Base-by-base conservation (phyloP, 805 yeast species). In the Ogataea wickerhamii region DNA sequence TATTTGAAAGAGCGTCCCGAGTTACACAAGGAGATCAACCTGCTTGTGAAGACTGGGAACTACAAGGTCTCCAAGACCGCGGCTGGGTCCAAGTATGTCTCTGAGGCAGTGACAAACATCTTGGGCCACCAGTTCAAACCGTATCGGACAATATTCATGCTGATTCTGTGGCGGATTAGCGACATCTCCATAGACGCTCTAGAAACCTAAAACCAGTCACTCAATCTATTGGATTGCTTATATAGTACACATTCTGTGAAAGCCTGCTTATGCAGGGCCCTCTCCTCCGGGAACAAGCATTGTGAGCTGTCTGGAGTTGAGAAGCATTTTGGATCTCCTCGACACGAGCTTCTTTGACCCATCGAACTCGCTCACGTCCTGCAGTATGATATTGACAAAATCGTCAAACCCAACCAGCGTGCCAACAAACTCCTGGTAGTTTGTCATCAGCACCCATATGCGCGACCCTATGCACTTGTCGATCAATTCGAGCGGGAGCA, bases 341-440 rank as follows among this genome's bases (percentile, higher is more conserved):
- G 66, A 70, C 28, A 68, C 63, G 4, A 72, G 73, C 24, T 69
- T 70, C 18, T 41, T 42, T 28, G 60, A 65, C 36, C 70, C 75
- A 4, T 55, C 55, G 32, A 61, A 67, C 52, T 86, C 95, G 6
- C 73, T 72, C 25, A 83, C 97, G 51, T 89, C 81, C 51, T 84
- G 85, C 36, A 93, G 70, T 8, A 93, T 95, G 62, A 89, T 79
- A 57, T 87, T 93, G 43, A 93, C 97, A 53, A 82, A 91, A 62
- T 93, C 98, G 59, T 93, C 98, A 61, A 91, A 91, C 1, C 98
- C 98, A 20, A 83, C 76, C 36, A 93, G 68, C 4, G 80, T 86
- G 1, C 98, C 98, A n/a, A 75, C 73, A 58, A 87, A 93, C 58
- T 89, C 97, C 58, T 78, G 78, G 41, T 72, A 68, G 44, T 63